Evolutionary conservation across 352 stramenopile genomes (phyloP).

Genomic region (Phytopythium vexans): DNA sequence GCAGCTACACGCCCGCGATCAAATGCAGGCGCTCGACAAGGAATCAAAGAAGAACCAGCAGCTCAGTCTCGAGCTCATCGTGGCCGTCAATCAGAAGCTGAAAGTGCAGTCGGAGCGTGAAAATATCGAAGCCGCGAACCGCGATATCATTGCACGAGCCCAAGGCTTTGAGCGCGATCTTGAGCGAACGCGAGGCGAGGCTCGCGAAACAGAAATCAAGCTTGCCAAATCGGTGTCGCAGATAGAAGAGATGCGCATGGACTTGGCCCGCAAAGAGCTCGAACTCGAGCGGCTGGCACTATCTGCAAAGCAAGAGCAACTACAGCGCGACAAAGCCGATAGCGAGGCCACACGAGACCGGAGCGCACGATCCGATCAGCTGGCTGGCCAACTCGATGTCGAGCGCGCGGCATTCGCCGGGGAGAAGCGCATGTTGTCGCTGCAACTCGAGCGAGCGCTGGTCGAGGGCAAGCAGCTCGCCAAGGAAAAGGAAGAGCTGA

Average conservation of each 20-base stretch:
- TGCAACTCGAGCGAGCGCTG: conserved; percentile 20
- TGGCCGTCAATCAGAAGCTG: conserved; percentile 67
- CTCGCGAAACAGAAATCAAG: conserved; percentile 13
- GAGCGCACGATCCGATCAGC: conserved; percentile 4
- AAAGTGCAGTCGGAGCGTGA: conserved; percentile 35
- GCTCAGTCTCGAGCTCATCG: conserved; percentile 61
- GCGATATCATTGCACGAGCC: conserved; percentile 12
- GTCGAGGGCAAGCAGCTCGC: conserved; percentile 14
- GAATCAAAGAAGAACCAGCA: conserved; percentile 69
- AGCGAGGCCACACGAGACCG: conserved; percentile 24
- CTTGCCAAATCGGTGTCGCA: conserved; percentile 14
- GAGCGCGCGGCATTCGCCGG: conserved; percentile 9
- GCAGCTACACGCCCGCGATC: conserved; percentile 25
- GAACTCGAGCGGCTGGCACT: conserved; percentile 45
- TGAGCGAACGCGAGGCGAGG: conserved; percentile 14
- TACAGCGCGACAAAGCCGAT: conserved; percentile 35
- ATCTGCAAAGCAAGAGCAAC: conserved; percentile 18
- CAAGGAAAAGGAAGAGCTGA: conserved; percentile 26
- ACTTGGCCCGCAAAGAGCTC: conserved; percentile 38
- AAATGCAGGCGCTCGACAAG: conserved; percentile 22
- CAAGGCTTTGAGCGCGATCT: conserved; percentile 10
- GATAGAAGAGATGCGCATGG: conserved; percentile 33
- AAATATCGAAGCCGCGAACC: conserved; percentile 13
- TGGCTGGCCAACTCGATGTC: conserved; percentile 12
- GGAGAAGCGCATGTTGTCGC: conserved; percentile 17